A percentile compares a stretch with the other conserved stretches of the same genome.
phyloP scores from a whole-genome alignment of 441 rosid species.

The Pelargonium australe region DNA sequence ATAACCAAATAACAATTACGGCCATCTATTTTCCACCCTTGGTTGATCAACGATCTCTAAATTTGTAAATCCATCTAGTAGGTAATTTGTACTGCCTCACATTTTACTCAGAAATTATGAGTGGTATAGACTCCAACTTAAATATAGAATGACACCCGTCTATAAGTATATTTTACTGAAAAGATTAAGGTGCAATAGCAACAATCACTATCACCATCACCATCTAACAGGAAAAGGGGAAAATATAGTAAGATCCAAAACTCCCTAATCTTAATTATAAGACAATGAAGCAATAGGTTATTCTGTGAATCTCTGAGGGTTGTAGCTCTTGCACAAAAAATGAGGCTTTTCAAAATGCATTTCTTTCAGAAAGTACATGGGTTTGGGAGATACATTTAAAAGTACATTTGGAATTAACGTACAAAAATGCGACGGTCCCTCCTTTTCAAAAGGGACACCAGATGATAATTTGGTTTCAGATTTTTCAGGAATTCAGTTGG shows the following conservation, averaged over 20 bases:
- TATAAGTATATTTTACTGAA: not conserved
- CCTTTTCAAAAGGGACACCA: too few relatives aligned
- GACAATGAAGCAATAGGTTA: too few relatives aligned
- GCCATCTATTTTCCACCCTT: not conserved
- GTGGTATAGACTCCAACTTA: not conserved
- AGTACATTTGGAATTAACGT: too few relatives aligned
- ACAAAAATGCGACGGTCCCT: too few relatives aligned
- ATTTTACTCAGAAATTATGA: not conserved
- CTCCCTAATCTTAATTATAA: not conserved
- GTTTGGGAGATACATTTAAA: too few relatives aligned
- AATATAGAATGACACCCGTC: not conserved
- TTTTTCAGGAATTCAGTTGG: too few relatives aligned
- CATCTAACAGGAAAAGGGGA: not conserved
- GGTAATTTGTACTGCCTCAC: constrained; percentile 1
- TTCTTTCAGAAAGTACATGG: too few relatives aligned
- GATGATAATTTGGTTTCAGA: too few relatives aligned
- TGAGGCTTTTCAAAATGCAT: too few relatives aligned
- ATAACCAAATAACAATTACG: not conserved
- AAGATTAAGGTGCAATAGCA: not conserved
- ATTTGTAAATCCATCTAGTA: not conserved
- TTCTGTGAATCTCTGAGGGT: too few relatives aligned
- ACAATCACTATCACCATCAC: not conserved
- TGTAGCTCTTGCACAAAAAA: too few relatives aligned
- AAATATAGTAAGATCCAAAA: not conserved
- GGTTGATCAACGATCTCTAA: not conserved